Evolutionary conservation across 805 yeast species (phyloP), one percentile per base, ranked within the genome.

Genomic region (Candida broadrunensis): DNA sequence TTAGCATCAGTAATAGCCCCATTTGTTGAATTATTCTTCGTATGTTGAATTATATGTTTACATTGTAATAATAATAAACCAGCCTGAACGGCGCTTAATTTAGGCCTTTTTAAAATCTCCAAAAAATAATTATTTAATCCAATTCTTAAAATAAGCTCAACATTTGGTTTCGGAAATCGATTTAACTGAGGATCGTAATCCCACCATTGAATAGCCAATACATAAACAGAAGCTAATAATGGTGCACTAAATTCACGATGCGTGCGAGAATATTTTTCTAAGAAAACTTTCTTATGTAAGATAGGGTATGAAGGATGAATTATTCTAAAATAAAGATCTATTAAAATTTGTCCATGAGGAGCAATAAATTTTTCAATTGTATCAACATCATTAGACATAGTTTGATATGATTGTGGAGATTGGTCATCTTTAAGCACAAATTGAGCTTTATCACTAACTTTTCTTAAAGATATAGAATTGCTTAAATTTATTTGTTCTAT

Each of bases 141-240:
- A 17, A 70, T 65, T 43, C 65, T 66, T 47, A 70, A 52, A 18
- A 70, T 65, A 34, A 55, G 44, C 8, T 76, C 78, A 4, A 79
- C 81, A 57, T 88, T 85, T 0, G 97, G 97, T 49, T 87, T 85
- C 0, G 89, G 82, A 40, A 77, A 80, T 17, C 86, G 79, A 37
- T 88, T 78, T 39, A 90, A 68, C 44, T 78, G 81, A 2, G 95
- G 85, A 52, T 83, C 90, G 58, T 82, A 83, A 49, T 87, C 91
- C 97, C 97, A 90, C 95, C 96, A 88, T 57, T 88, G 91, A 33
- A 87, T 75, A 0, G 97, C 96, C 43, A 90, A 66, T 8, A 86
- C 80, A 56, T 91, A 91, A 1, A 91, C 96, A 0, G 96, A 86
- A 0, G 97, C 97, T 35, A 91, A 66, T 37, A 91, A 63, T 0